Percentiles rank a stretch among this genome's conserved stretches.
Evolutionary conservation across 1,284 basidiomycete genomes (phyloP).

Genomic region (Sphaerobolus stellatus): DNA sequence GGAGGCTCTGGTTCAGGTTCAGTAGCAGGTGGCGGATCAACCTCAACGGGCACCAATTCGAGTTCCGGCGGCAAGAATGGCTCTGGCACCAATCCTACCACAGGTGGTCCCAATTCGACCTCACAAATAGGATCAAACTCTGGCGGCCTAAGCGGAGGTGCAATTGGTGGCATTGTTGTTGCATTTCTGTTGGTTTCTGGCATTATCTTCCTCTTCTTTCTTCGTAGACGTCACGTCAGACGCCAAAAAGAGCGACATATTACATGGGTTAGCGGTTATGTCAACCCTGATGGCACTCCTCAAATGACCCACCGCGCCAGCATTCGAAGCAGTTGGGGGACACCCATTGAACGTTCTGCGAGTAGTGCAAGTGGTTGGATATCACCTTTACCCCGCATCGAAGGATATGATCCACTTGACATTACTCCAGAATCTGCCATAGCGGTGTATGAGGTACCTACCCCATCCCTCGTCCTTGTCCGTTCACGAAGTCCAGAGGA

Average conservation of each 20-base stretch:
- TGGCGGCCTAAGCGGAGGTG: not conserved
- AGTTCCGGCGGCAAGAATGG: not conserved
- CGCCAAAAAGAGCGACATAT: conserved; percentile 4
- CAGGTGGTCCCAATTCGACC: not conserved
- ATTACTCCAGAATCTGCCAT: not conserved
- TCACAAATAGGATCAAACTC: not conserved
- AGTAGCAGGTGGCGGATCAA: too few species aligned
- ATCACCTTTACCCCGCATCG: not conserved
- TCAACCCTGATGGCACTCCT: not conserved
- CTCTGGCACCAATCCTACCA: not conserved
- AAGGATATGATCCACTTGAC: not conserved
- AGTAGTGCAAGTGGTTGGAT: not conserved
- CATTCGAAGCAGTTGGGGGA: conserved; percentile 13
- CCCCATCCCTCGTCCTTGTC: not conserved
- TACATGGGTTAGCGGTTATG: conserved; percentile 7
- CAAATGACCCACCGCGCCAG: conserved; percentile 1
- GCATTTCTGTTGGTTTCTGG: not conserved
- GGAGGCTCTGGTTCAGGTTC: not conserved
- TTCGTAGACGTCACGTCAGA: conserved; percentile 6
- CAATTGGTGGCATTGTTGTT: not conserved
- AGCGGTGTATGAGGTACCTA: conserved; percentile 1
- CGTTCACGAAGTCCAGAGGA: not conserved
- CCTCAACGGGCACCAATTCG: not conserved
- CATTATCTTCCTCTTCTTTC: not conserved
- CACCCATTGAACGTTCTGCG: conserved; percentile 4